These are phyloP conservation scores for Westerdykella ornata DNA, from an alignment of 2,329 filamentous ascomycete species.

Conservation along the genomic window DNA sequence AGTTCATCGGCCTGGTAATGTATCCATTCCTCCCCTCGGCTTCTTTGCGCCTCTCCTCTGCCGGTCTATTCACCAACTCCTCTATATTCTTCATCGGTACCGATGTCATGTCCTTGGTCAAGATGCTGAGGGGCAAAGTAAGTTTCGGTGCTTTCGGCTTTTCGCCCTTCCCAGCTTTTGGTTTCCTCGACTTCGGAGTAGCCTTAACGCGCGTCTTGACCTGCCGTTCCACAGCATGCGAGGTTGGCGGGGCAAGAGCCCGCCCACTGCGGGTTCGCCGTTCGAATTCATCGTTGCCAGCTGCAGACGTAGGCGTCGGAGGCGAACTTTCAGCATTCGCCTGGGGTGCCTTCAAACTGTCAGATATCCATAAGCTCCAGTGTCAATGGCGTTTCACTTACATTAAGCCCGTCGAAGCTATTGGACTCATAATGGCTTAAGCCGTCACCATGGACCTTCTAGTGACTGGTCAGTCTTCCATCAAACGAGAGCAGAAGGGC, in stretches of 20 bases:
- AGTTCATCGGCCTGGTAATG: conserved; percentile 90
- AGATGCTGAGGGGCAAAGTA: conserved; percentile 60
- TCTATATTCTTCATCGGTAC: conserved; percentile 72
- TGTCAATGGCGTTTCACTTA: no score
- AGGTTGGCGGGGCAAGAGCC: conserved; percentile 18
- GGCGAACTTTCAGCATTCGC: conserved; percentile 31
- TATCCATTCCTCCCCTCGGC: conserved; percentile 66
- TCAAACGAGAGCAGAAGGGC: no score
- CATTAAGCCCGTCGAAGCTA: neutral
- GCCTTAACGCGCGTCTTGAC: conserved; percentile 22
- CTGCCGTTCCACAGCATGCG: conserved; percentile 8
- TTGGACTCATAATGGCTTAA: no score
- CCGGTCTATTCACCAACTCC: conserved; percentile 66
- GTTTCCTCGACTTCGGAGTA: conserved; percentile 38
- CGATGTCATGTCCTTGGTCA: conserved; percentile 57
- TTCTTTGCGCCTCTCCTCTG: conserved; percentile 60
- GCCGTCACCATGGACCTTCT: no score
- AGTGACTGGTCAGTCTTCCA: no score
- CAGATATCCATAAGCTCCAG: conserved; percentile 5
- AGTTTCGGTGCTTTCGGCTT: conserved; percentile 50
- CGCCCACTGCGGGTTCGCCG: conserved; percentile 37
- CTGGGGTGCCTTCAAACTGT: conserved; percentile 21
- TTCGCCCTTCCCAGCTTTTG: conserved; percentile 40
- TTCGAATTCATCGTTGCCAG: conserved; percentile 35
- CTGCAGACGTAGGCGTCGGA: conserved; percentile 41